Percentiles rank a stretch among this genome's conserved stretches.
These are phyloP conservation scores for Xylaria sp. DNA, from an alignment of 2,329 filamentous ascomycete genomes.

Conservation along the genomic window DNA sequence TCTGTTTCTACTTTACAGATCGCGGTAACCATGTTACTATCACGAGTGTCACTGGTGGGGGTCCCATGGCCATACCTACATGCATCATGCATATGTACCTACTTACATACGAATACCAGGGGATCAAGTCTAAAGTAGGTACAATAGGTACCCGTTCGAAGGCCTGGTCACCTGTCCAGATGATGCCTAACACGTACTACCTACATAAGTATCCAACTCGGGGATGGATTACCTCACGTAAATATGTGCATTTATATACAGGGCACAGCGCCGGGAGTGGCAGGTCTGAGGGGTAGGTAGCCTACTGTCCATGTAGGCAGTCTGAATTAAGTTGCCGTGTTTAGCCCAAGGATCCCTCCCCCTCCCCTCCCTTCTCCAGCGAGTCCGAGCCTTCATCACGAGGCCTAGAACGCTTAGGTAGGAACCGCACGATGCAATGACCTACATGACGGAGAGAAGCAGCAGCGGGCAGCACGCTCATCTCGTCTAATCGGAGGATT, in stretches of 20 bases:
- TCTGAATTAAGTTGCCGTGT: no score
- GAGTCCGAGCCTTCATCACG: no score
- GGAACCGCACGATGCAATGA: neutral
- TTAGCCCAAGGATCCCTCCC: no score
- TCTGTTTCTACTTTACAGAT: constrained; percentile 10
- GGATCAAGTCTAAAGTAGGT: neutral
- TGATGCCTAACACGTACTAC: neutral
- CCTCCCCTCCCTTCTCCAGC: no score
- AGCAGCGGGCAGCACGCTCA: no score
- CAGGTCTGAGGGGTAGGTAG: neutral
- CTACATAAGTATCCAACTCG: no score
- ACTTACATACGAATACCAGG: constrained; percentile 4
- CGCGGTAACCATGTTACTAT: constrained; percentile 8
- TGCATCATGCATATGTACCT: no score
- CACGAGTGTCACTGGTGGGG: constrained; percentile 17
- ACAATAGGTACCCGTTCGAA: no score
- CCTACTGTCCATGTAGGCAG: no score
- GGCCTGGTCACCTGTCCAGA: neutral
- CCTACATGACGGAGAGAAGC: neutral
- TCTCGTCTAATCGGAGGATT: constrained; percentile 40
- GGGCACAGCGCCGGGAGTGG: constrained; percentile 1
- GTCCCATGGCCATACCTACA: constrained; percentile 19
- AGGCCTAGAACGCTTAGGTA: neutral
- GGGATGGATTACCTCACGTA: constrained; percentile 13
- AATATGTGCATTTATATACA: constrained; percentile 10